phyloP scores from a whole-genome alignment of 257 asterid genomes.

The Forsythia viridissima region DNA sequence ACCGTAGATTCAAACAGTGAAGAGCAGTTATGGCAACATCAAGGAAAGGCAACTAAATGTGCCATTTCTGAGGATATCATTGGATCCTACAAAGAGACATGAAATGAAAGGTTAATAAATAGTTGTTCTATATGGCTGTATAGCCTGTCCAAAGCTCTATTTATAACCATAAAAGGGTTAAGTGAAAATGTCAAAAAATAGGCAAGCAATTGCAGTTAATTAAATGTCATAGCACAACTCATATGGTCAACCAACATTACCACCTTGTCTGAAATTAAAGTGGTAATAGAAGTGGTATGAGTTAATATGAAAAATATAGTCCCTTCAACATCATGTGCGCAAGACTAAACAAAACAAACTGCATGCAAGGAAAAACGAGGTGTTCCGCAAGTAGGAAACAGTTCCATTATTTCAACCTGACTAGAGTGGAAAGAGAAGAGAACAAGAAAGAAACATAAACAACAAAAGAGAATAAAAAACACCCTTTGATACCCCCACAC shows the following conservation, averaged over 20 bases:
- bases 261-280: neutral
- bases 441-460: neutral
- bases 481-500: neutral
- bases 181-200: neutral
- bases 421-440: neutral
- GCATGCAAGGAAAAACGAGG: neutral
- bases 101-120: slow-evolving; percentile 16
- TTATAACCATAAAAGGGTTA: neutral
- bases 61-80: slow-evolving; percentile 31
- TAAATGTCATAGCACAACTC: neutral
- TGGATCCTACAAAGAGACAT: slow-evolving; percentile 21
- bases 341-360: neutral
- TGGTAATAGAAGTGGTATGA: neutral
- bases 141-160: neutral
- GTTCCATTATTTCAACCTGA: neutral
- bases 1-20: neutral
- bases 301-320: neutral
- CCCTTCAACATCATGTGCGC: neutral
- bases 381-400: neutral
- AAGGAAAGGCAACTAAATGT: slow-evolving; percentile 29
- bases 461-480: neutral
- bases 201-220: neutral
- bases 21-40: slow-evolving; percentile 37
- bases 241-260: neutral
- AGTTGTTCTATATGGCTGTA: slow-evolving; percentile 17